Evolutionary conservation across 495 filamentous ascomycete genomes (phyloP).

Genomic region (Cercophora newfieldiana): DNA sequence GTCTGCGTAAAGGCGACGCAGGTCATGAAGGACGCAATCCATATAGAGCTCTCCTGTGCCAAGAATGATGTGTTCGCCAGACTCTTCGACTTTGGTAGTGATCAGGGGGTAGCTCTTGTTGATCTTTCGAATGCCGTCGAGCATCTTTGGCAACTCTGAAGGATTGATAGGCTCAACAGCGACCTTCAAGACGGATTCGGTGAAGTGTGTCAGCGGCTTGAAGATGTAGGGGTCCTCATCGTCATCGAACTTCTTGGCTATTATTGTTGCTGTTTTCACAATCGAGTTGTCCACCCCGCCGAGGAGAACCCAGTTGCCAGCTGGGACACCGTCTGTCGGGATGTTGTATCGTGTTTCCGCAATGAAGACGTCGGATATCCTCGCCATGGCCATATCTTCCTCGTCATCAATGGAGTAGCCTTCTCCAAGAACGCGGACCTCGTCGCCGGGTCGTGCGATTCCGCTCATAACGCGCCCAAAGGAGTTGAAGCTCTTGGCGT

Average conservation of each 20-base stretch:
- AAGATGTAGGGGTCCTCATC: constrained; percentile 94
- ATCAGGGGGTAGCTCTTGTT: constrained; percentile 97
- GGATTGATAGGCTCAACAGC: constrained; percentile 98
- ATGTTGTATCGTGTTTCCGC: constrained; percentile 94
- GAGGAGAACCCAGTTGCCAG: constrained; percentile 91
- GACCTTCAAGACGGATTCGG: constrained; percentile 96
- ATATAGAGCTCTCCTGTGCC: constrained; percentile 98
- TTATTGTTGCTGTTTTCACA: constrained; percentile 93
- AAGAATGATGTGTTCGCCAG: constrained; percentile 93
- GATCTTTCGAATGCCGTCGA: constrained; percentile 92
- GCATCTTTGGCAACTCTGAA: constrained; percentile 98
- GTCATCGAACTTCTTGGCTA: constrained; percentile 77
- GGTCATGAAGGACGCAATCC: constrained; percentile 96
- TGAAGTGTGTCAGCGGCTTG: constrained; percentile 89
- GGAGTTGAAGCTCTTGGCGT: constrained; percentile 83
- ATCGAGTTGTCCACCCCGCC: constrained; percentile 96
- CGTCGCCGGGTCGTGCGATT: constrained; percentile 75
- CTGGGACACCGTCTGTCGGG: constrained; percentile 85
- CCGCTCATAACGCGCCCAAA: constrained; percentile 95
- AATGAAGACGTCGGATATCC: constrained; percentile 85
- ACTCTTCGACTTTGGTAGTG: constrained; percentile 96
- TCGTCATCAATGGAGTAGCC: constrained; percentile 96
- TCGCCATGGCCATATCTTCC: constrained; percentile 94
- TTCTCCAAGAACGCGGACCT: constrained; percentile 91
- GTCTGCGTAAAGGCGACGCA: constrained; percentile 90